A percentile compares a stretch with the other conserved stretches of the same genome.
phyloP scores from a whole-genome alignment of 495 filamentous ascomycete genomes.

The Entonaema liquescens region DNA sequence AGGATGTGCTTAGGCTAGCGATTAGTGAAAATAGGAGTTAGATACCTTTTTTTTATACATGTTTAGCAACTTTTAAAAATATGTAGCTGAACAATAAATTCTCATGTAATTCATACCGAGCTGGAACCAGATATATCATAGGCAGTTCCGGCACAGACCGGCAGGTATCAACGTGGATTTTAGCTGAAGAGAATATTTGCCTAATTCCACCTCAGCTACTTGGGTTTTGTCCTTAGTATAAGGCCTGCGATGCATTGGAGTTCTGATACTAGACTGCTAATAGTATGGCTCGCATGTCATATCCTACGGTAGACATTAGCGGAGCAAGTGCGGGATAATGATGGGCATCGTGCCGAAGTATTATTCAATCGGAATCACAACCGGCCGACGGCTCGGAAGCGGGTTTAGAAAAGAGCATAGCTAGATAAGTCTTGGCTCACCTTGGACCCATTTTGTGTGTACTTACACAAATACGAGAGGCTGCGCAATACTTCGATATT shows the following conservation, averaged over 20 bases:
- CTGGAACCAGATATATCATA: background rate
- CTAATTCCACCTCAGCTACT: constrained; percentile 18
- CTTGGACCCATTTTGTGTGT: constrained; percentile 4
- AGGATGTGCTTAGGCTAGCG: background rate
- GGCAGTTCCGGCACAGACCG: constrained; percentile 2
- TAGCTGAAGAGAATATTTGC: constrained; percentile 10
- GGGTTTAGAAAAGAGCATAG: constrained; percentile 14
- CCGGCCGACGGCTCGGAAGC: constrained; percentile 26
- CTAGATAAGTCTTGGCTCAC: constrained; percentile 13
- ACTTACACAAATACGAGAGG: constrained; percentile 8
- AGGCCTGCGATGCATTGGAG: constrained; percentile 14
- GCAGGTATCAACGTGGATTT: background rate
- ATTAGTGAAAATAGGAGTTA: no score
- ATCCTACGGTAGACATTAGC: constrained; percentile 18
- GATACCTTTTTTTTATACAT: no score
- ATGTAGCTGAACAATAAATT: background rate
- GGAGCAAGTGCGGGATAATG: constrained; percentile 20
- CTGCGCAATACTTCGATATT: constrained; percentile 16
- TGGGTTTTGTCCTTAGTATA: background rate
- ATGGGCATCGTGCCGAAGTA: constrained; percentile 8
- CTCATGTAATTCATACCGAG: background rate
- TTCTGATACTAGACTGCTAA: constrained; percentile 19
- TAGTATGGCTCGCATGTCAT: constrained; percentile 31
- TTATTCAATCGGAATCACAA: constrained; percentile 27
- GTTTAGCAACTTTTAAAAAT: no score